phyloP scores from a whole-genome alignment of 1,284 basidiomycete genomes.

The Ceratobasidium sp. region DNA sequence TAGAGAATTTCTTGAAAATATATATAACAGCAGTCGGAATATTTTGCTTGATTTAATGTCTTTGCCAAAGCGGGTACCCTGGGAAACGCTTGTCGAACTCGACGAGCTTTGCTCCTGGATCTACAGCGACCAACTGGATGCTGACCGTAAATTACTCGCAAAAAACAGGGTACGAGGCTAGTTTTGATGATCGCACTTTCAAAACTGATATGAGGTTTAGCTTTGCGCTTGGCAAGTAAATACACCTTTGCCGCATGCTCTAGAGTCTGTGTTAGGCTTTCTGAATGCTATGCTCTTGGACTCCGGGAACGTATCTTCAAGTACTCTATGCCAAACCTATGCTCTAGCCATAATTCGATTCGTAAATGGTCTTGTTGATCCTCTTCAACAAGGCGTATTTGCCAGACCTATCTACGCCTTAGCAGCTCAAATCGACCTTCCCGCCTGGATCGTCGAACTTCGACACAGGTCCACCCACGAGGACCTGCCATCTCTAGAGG shows the following conservation, averaged over 20 bases:
- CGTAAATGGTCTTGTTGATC: slow-evolving; percentile 96
- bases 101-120: slow-evolving; percentile 86
- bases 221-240: slow-evolving; percentile 81
- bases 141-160: slow-evolving; percentile 70
- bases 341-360: slow-evolving; percentile 86
- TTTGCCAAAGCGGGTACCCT: slow-evolving; percentile 86
- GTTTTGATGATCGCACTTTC: slow-evolving; percentile 2
- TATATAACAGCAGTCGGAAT: not conserved
- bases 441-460: slow-evolving; percentile 92
- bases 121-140: slow-evolving; percentile 75
- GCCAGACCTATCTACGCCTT: slow-evolving; percentile 93
- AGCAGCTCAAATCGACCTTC: slow-evolving; percentile 87
- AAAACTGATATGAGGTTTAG: slow-evolving; percentile 59
- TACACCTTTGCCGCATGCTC: slow-evolving; percentile 78
- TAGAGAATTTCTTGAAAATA: not conserved
- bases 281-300: slow-evolving; percentile 74
- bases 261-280: slow-evolving; percentile 79
- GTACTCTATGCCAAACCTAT: slow-evolving; percentile 75
- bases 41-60: slow-evolving; percentile 64
- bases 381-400: slow-evolving; percentile 87
- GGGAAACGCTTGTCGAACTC: slow-evolving; percentile 80
- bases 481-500: slow-evolving; percentile 87
- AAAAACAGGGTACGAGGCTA: slow-evolving; percentile 73
- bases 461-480: slow-evolving; percentile 97
- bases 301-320: slow-evolving; percentile 57